These are phyloP conservation scores for Linnemannia elongata DNA, from an alignment of 192 early-diverging fungal species.

Conservation along the genomic window DNA sequence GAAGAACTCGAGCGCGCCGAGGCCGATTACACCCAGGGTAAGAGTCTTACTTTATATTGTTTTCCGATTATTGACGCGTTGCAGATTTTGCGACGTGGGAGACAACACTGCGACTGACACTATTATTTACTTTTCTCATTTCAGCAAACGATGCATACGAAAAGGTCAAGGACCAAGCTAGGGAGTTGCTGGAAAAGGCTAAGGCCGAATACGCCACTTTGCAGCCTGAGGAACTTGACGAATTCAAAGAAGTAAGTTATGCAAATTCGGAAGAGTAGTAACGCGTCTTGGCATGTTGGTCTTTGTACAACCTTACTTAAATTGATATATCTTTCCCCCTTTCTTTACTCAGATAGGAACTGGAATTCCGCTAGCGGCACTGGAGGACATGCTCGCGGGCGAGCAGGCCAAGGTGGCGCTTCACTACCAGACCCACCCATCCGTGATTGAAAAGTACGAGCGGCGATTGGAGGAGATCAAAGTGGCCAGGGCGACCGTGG, in stretches of 20 bases:
- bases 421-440: conserved; percentile 65
- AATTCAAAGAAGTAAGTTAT: conserved; percentile 62
- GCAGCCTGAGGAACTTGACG: conserved; percentile 64
- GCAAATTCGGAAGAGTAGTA: background rate
- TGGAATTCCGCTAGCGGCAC: conserved; percentile 65
- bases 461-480: conserved; percentile 71
- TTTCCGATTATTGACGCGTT: background rate
- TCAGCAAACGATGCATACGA: conserved; percentile 58
- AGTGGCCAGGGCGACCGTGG: conserved; percentile 47
- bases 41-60: background rate
- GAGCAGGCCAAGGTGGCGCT: conserved; percentile 69
- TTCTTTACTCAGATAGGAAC: conserved; percentile 41
- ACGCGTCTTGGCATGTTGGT: background rate
- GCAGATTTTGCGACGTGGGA: background rate
- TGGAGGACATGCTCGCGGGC: conserved; percentile 73
- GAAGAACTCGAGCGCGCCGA: conserved; percentile 60
- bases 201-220: conserved; percentile 66
- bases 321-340: background rate
- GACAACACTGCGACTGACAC: background rate
- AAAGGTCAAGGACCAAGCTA: conserved; percentile 62
- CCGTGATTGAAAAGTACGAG: conserved; percentile 78
- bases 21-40: conserved; percentile 43
- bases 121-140: background rate
- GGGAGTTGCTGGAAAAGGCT: conserved; percentile 62
- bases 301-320: background rate